phyloP scores from a whole-genome alignment of 106 monocot genomes.

The Apostasia shenzhenica region DNA sequence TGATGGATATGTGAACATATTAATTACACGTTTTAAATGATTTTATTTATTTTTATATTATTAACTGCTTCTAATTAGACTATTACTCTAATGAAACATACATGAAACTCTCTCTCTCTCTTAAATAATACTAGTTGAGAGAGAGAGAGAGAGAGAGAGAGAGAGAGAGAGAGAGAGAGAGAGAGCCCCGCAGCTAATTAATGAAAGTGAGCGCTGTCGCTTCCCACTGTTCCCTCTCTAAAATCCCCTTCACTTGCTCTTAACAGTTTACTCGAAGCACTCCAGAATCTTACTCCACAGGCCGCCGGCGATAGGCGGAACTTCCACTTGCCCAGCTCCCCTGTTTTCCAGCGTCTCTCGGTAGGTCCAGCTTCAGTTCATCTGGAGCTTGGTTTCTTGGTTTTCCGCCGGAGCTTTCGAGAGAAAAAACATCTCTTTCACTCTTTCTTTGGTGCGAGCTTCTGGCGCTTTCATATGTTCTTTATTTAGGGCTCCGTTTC shows the following conservation, averaged over 20 bases:
- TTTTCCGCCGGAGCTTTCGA: no score
- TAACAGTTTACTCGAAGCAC: not conserved
- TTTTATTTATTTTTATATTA: no score
- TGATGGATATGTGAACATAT: no score
- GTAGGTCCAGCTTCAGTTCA: not conserved
- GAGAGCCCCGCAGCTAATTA: not conserved
- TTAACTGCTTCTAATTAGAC: not conserved
- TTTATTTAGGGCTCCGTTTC: not conserved
- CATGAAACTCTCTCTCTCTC: not conserved
- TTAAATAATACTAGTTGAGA: not conserved
- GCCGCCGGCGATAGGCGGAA: not conserved
- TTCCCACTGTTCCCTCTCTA: not conserved
- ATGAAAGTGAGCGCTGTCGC: not conserved
- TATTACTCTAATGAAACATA: not conserved
- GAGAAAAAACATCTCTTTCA: not conserved
- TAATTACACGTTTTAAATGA: no score
- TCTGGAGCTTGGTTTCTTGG: no score
- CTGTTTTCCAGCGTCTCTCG: conserved; percentile 2
- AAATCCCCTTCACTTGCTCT: not conserved
- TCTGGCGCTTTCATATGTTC: conserved; percentile 1
- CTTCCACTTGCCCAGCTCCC: not conserved
- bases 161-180: conserved; percentile 1
- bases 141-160: conserved; percentile 1
- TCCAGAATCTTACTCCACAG: not conserved
- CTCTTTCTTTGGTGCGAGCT: not conserved